Base-by-base conservation (phyloP, 1,284 basidiomycete genomes). In the Tilletiopsis washingtonensis region DNA sequence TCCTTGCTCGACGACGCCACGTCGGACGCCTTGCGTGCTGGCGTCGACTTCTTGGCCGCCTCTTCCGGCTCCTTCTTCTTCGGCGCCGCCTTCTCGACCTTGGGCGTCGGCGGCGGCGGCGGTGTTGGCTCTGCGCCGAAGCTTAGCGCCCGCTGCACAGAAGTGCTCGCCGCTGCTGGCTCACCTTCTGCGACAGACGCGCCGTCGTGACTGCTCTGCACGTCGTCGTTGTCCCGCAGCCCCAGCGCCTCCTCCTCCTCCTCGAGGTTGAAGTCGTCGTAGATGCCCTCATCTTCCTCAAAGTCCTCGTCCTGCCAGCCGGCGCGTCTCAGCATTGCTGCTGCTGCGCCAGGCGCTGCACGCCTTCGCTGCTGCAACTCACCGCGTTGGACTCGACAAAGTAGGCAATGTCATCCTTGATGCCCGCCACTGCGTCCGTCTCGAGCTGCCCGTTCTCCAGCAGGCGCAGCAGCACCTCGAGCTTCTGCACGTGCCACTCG, bases 231-330 rank as follows among this genome's bases (percentile, higher is more conserved):
- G 51, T 81, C 80, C 58, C 61, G 61, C 46, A 71, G 57, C 9
- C 70, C 70, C 27, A 68, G 69, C 4, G 61, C 63, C 47, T 71
- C 93, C 72, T 98, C 81, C 61, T 81, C 90, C 69, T 97, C 93
- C 65, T 97, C 89, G 45, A 99, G 84, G 67, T 90, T 89, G 62
- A 98, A 88, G 40, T 98, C 93, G 69, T 98, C 94, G 68, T 99
- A 99, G 54, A 99, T 88, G 45, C 89, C 91, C 73, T 93, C 87
- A 69, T 98, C 90, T 74, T 94, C 93, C 56, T 96, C 90, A 74
- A 96, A 98, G 70, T 90, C 87, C 70, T 98, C 94, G 56, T 94
- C 91, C 90, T 93, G 70, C 40, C 26, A 12, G 59, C 91, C n/a
- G n/a, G n/a, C n/a, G n/a, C n/a, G n/a, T n/a, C n/a, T n/a, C n/a